These are phyloP conservation scores for Syncephalastrum racemosum DNA, from an alignment of 371 early-diverging fungal genomes.

Conservation along the genomic window DNA sequence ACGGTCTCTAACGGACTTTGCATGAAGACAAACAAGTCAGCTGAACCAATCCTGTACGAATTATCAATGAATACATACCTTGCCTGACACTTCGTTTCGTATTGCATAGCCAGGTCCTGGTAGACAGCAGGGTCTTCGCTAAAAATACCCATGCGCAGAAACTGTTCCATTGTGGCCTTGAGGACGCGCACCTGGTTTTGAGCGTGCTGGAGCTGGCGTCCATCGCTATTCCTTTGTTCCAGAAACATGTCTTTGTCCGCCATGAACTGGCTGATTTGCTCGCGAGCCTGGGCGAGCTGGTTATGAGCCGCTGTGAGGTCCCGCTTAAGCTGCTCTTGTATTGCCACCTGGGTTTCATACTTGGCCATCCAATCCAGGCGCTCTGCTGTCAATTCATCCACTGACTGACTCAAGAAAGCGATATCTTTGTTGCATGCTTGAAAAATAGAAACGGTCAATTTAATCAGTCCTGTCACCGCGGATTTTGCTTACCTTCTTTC, in stretches of 20 bases:
- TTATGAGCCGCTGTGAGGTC: not conserved
- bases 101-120: constrained; percentile 13
- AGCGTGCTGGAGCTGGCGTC: constrained; percentile 31
- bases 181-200: constrained; percentile 39
- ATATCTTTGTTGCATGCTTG: constrained; percentile 40
- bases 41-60: too few relatives aligned
- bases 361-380: constrained; percentile 30
- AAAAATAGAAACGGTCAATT: not conserved
- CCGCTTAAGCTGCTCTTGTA: too few relatives aligned
- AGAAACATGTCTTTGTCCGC: not conserved
- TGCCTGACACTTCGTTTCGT: constrained; percentile 4
- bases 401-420: constrained; percentile 29
- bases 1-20: too few relatives aligned
- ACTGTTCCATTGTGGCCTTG: constrained; percentile 48
- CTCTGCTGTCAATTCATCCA: constrained; percentile 26
- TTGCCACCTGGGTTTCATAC: constrained; percentile 33
- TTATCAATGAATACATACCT: constrained; percentile 5
- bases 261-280: constrained; percentile 2
- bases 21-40: too few relatives aligned
- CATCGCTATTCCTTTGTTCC: constrained; percentile 15
- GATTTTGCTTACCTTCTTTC: constrained; percentile 37
- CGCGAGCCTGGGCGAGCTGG: constrained; percentile 7
- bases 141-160: constrained; percentile 43
- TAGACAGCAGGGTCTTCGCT: constrained; percentile 25
- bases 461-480: not conserved